Percentiles rank a stretch among this genome's conserved stretches.
These are phyloP conservation scores for Penicillium palitans DNA, from an alignment of 2,329 filamentous ascomycete species.

Conservation along the genomic window DNA sequence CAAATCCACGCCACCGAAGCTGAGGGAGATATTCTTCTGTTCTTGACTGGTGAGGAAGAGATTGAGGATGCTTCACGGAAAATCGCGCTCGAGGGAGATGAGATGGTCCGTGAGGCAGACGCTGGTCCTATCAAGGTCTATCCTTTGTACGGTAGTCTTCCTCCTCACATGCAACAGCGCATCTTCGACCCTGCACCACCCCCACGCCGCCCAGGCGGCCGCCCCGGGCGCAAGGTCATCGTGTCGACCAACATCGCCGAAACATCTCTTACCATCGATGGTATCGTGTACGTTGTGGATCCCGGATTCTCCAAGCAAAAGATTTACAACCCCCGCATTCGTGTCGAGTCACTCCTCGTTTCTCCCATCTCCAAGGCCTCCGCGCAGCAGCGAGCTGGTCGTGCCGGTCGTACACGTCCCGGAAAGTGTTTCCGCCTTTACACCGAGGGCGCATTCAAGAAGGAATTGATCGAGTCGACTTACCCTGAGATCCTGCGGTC, in stretches of 20 bases:
- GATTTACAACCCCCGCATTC: conserved; percentile 95
- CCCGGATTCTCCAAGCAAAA: conserved; percentile 99
- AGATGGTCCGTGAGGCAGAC: conserved; percentile 87
- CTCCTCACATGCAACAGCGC: conserved; percentile 86
- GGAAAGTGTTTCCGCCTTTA: conserved; percentile 98
- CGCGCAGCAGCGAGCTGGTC: conserved; percentile 94
- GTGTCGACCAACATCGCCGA: conserved; percentile 98
- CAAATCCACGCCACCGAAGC: conserved; percentile 93
- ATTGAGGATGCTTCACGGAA: conserved; percentile 96
- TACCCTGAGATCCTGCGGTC: conserved; percentile 94
- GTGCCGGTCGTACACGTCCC: conserved; percentile 96
- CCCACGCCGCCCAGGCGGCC: conserved; percentile 70
- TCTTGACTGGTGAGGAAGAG: conserved; percentile 96
- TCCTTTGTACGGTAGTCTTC: conserved; percentile 89
- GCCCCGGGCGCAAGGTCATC: conserved; percentile 89
- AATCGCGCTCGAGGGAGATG: conserved; percentile 85
- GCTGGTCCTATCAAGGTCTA: conserved; percentile 88
- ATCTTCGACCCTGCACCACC: conserved; percentile 90
- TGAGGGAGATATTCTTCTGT: conserved; percentile 90
- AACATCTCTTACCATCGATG: conserved; percentile 95
- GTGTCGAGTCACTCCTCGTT: conserved; percentile 95
- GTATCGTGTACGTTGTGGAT: conserved; percentile 99
- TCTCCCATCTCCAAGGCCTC: conserved; percentile 98
- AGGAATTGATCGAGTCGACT: conserved; percentile 95
- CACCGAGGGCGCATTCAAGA: conserved; percentile 93